Evolutionary conservation across 768 basidiomycete species (phyloP).

Genomic region (Boletus tylopilopsis): DNA sequence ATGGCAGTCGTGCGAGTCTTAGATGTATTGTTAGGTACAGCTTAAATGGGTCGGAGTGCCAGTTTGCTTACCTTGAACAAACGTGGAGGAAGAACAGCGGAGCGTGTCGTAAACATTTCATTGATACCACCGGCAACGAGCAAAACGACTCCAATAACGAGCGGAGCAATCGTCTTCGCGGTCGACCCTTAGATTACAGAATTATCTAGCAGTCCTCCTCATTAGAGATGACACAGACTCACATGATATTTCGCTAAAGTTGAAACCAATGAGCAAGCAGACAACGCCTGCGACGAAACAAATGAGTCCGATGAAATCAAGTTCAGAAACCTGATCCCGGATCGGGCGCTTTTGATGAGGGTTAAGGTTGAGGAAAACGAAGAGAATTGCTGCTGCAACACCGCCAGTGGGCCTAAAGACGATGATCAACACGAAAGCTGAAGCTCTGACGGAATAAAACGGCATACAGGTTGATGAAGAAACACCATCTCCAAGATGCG

Average conservation of each 20-base stretch:
- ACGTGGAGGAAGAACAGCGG: conserved; percentile 71
- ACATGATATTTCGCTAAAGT: conserved; percentile 67
- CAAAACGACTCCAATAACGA: conserved; percentile 54
- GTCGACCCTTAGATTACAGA: conserved; percentile 44
- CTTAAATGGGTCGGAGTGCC: background rate
- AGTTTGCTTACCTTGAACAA: conserved; percentile 62
- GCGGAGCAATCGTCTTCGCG: conserved; percentile 55
- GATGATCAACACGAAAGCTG: background rate
- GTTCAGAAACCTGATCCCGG: conserved; percentile 54
- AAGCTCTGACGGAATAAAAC: background rate
- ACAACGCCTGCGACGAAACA: conserved; percentile 65
- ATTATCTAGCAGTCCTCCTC: background rate
- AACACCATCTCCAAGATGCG: conserved; percentile 82
- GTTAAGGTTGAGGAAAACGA: conserved; percentile 77
- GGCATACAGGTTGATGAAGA: conserved; percentile 71
- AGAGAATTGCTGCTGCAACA: conserved; percentile 55
- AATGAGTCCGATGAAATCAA: conserved; percentile 68
- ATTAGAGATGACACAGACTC: conserved; percentile 19
- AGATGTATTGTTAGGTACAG: background rate
- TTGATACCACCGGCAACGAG: conserved; percentile 52
- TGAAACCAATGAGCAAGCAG: conserved; percentile 68
- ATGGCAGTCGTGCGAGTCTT: conserved; percentile 73
- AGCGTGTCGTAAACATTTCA: conserved; percentile 57
- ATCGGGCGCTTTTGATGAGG: conserved; percentile 60
- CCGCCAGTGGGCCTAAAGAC: conserved; percentile 67